phyloP scores from a whole-genome alignment of 805 yeast species.

The Kazachstania kunashirensis region DNA sequence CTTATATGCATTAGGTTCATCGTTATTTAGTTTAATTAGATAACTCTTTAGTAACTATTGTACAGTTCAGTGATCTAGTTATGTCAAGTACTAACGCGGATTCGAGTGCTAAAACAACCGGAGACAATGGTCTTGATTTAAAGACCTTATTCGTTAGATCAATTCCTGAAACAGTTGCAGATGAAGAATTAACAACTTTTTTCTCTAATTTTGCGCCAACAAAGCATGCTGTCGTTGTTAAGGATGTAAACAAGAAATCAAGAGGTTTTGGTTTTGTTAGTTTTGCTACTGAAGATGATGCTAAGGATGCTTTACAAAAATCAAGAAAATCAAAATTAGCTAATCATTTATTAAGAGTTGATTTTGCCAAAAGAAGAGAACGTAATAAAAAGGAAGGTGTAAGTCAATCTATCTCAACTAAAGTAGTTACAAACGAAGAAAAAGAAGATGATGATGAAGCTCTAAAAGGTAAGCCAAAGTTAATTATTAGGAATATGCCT shows the following conservation, averaged over 20 bases:
- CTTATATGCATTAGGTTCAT: too few relatives aligned
- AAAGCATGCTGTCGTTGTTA: conserved; percentile 87
- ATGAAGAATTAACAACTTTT: conserved; percentile 70
- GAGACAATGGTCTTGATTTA: conserved; percentile 29
- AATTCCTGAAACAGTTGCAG: conserved; percentile 70
- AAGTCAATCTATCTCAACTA: conserved; percentile 1
- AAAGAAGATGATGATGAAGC: conserved; percentile 30
- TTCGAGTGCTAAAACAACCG: too few relatives aligned
- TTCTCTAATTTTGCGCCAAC: conserved; percentile 92
- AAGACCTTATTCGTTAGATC: conserved; percentile 77
- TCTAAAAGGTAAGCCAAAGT: conserved; percentile 69
- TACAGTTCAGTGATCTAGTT: too few relatives aligned
- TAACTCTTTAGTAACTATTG: too few relatives aligned
- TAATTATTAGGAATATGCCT: conserved; percentile 86
- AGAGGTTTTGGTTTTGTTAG: conserved; percentile 95
- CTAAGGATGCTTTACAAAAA: conserved; percentile 59
- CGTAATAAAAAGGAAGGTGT: conserved; percentile 38
- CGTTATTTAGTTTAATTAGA: too few relatives aligned
- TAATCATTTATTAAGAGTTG: conserved; percentile 60
- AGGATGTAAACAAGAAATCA: conserved; percentile 63
- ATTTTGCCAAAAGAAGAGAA: conserved; percentile 86
- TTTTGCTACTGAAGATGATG: conserved; percentile 77
- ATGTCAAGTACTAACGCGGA: too few relatives aligned
- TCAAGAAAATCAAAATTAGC: conserved; percentile 59
- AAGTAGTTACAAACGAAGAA: conserved; percentile 3